phyloP scores from a whole-genome alignment of 2,329 filamentous ascomycete species.

The Fusarium mexicanum region DNA sequence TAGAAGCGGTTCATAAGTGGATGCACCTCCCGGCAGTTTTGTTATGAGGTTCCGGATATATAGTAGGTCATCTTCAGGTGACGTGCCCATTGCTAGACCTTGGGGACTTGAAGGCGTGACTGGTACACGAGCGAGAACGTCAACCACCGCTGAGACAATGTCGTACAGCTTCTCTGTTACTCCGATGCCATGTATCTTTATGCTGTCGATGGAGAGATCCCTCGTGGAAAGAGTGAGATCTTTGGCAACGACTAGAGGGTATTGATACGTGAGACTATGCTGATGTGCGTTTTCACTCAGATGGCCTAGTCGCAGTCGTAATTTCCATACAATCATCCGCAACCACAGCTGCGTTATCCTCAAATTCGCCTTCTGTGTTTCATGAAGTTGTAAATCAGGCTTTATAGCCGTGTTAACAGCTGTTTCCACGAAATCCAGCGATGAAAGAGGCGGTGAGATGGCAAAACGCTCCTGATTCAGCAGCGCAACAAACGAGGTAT shows the following conservation, averaged over 20 bases:
- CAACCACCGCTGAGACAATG: slow-evolving; percentile 55
- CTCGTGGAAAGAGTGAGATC: slow-evolving; percentile 52
- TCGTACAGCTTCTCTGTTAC: slow-evolving; percentile 60
- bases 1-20: slow-evolving; percentile 52
- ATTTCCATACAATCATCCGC: slow-evolving; percentile 56
- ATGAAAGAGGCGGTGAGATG: slow-evolving; percentile 44
- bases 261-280: slow-evolving; percentile 53
- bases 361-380: slow-evolving; percentile 57
- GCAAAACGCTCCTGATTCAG: slow-evolving; percentile 51
- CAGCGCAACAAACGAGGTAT: slow-evolving; percentile 54
- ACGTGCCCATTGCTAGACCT: slow-evolving; percentile 36
- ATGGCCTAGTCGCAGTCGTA: slow-evolving; percentile 55
- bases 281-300: slow-evolving; percentile 48
- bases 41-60: slow-evolving; percentile 52
- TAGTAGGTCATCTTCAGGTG: slow-evolving; percentile 50
- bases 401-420: slow-evolving; percentile 51
- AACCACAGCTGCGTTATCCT: slow-evolving; percentile 58
- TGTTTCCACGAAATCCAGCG: slow-evolving; percentile 50
- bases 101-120: slow-evolving; percentile 42
- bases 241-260: slow-evolving; percentile 54
- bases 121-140: slow-evolving; percentile 56
- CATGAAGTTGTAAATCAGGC: slow-evolving; percentile 47
- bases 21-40: slow-evolving; percentile 50
- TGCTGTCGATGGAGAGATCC: slow-evolving; percentile 51
- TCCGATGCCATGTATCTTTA: slow-evolving; percentile 56